Conservation (phyloP, 1,139 yeast species). For the Sugiyamaella castrensis region DNA sequence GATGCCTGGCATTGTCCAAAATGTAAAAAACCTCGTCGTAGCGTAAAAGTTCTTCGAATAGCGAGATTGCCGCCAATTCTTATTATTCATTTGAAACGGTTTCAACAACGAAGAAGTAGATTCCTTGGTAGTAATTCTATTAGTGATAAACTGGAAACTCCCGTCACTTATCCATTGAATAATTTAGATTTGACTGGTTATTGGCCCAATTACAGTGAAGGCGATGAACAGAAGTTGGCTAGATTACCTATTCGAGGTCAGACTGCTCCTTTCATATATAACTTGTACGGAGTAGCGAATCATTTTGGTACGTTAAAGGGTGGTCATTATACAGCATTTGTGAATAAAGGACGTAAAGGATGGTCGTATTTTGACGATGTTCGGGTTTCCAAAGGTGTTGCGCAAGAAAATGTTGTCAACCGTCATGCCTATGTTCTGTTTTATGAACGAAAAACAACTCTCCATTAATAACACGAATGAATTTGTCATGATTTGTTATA, state of each 20-base stretch:
- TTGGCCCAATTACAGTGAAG: conserved; percentile 56
- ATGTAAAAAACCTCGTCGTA: conserved; percentile 65
- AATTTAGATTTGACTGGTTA: conserved; percentile 67
- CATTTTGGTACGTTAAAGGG: conserved; percentile 80
- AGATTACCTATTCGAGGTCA: conserved; percentile 72
- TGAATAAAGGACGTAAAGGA: conserved; percentile 56
- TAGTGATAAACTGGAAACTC: conserved; percentile 56
- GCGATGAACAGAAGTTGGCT: conserved; percentile 41
- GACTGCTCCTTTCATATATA: conserved; percentile 73
- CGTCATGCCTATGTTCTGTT: conserved; percentile 75
- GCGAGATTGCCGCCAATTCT: conserved; percentile 71
- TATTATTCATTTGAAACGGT: conserved; percentile 77
- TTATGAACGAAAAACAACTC: conserved; percentile 33
- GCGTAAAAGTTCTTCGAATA: conserved; percentile 65
- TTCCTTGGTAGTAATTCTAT: conserved; percentile 23
- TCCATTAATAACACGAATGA: conserved; percentile 1
- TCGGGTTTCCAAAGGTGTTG: conserved; percentile 45
- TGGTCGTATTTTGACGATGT: conserved; percentile 85
- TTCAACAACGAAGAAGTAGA: conserved; percentile 43
- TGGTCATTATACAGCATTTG: conserved; percentile 91
- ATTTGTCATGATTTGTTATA: conserved; percentile 4
- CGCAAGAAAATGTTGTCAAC: conserved; percentile 45
- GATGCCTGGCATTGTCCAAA: conserved; percentile 89
- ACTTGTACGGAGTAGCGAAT: conserved; percentile 81
- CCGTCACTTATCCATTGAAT: conserved; percentile 56